Base-by-base conservation (phyloP, 2,329 filamentous ascomycete species). In the Alternaria brassicae region DNA sequence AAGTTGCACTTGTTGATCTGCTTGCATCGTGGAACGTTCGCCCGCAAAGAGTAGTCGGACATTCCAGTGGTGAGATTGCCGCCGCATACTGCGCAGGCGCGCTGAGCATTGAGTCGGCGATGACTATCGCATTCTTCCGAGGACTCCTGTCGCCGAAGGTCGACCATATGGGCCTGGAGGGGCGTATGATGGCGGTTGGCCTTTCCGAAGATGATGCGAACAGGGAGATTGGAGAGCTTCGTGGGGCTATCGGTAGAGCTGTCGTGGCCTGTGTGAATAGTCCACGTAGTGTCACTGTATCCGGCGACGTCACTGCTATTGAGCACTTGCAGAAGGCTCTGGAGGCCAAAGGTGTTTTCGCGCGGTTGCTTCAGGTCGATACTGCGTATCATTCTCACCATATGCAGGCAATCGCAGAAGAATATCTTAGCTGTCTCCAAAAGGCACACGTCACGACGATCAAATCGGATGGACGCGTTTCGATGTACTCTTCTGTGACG, bases 381-480 rank as follows among this genome's bases (percentile, higher is more conserved):
- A 73, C 69, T 10, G 82, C 82, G 0, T 84, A 83, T 52, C 82
- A 83, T 56, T 82, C 79, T 0, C 74, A 77, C 32, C 80, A 82
- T 36, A 81, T 82, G 79, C 40, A 51, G 15, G 47, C 41, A 4
- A 60, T 68, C 8, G 53, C 56, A 5, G 47, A 65, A 6, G 54
- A 66, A 21, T 75, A 74, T 45, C 45, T 62, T 13, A 51, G 42
- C 4, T 25, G 40, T 2, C 32, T 69, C 0, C 39, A 48, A 7
- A 50, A 57, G 19, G 48, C 55, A 13, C 17, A 56, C 25, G 50
- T 64, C 12, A 23, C n/a, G 15, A 47, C 34, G 2, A 30, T 44
- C n/a, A 41, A 39, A 15, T 2, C 42, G 2, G 12, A 53, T 17
- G 21, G 36, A 13, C 27, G 25, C 5, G n/a, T 48, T 0, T 49